Conservation (phyloP, 2,329 filamentous ascomycete species). For the Arachnomyces sp. region DNA sequence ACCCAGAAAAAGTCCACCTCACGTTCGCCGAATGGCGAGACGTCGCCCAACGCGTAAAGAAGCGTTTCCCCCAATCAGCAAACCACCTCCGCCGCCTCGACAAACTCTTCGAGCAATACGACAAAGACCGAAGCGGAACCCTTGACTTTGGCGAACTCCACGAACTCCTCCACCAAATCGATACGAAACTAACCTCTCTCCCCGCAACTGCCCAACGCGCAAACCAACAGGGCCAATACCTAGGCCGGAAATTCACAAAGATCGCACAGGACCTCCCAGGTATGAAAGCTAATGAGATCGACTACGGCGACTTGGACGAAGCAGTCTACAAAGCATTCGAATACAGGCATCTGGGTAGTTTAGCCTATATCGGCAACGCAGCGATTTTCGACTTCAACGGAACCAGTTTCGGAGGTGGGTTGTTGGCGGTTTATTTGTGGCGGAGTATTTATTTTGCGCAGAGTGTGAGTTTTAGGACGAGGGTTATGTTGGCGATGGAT, state of each 20-base stretch:
- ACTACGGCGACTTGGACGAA: constrained; percentile 84
- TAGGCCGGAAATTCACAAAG: constrained; percentile 90
- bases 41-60: constrained; percentile 75
- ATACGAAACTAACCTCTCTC: constrained; percentile 86
- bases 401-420: constrained; percentile 68
- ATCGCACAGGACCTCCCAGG: constrained; percentile 70
- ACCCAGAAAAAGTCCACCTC: constrained; percentile 80
- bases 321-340: constrained; percentile 91
- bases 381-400: constrained; percentile 89
- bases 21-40: constrained; percentile 82
- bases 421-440: constrained; percentile 95
- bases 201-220: constrained; percentile 94
- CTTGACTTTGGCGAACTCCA: constrained; percentile 88
- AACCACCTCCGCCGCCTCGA: constrained; percentile 84
- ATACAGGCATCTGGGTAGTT: constrained; percentile 81
- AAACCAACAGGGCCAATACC: constrained; percentile 89
- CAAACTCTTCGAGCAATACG: constrained; percentile 83
- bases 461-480: constrained; percentile 86
- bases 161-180: constrained; percentile 84
- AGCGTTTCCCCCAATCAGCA: constrained; percentile 82
- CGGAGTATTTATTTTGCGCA: constrained; percentile 94
- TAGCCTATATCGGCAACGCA: constrained; percentile 94
- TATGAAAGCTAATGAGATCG: constrained; percentile 68
- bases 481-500: constrained; percentile 89
- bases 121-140: constrained; percentile 86